Base-by-base conservation (phyloP, 1,284 basidiomycete species). In the Ceratobasidium sp. region DNA sequence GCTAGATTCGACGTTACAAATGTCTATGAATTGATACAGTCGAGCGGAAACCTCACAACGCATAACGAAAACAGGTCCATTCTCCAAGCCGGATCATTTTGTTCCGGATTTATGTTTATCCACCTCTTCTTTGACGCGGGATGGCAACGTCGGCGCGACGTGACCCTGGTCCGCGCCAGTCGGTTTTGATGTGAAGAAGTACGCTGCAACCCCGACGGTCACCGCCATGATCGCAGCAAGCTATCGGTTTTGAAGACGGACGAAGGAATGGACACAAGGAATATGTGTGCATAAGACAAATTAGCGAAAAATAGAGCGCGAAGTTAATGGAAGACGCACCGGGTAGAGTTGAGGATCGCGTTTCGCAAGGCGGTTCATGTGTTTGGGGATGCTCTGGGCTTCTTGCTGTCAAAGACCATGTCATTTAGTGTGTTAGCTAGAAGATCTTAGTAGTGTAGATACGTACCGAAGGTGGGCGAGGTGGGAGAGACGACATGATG, bases 341-440 rank as follows among this genome's bases (percentile, higher is more conserved):
- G 70, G 70, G 28, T 73, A 73, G 38, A 73, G 54, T 44, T 73
- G 70, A 20, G 70, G 70, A 26, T 73, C 70, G 28, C 70, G 70
- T 42, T 62, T 73, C 3, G 70, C 70, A 28, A 73, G 44, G 2
- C 59, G 70, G 46, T 73, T 73, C 42, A 73, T 28, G 15, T 62
- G 38, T 62, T 73, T 73, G 7, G 70, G 57, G n/a, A 71, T 48
- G 56, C n/a, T 71, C 42, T 71, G 54, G 26, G 59, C 59, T 46
- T 73, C 46, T 33, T 46, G 48, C 59, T 61, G 33, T n/a, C 3
- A 40, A 2, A 7, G 46, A 10, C 28, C 13, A 15, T n/a, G 20
- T 48, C 17, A 12, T 38, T 33, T n/a, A 5, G 9, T 42, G 12
- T 13, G 7, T 7, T 12, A 59, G 20, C 33, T 33, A 33, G 33